Percentiles rank a stretch among this genome's conserved stretches.
Evolutionary conservation across 2,329 filamentous ascomycete genomes (phyloP).

Genomic region (Aspergillus jensenii): DNA sequence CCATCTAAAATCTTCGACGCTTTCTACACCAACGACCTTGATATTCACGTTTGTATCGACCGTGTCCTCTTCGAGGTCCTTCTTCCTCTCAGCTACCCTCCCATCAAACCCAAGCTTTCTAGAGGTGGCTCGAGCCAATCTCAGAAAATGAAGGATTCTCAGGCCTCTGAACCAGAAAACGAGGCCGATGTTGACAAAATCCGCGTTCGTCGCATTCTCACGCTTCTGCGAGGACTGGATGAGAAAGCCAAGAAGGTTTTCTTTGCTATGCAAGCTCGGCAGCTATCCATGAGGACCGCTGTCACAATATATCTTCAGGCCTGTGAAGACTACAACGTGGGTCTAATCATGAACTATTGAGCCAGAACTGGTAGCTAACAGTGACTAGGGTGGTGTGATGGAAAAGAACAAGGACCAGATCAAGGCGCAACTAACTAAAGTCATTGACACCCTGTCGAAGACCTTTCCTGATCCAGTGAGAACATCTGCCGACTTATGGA

Average conservation of each 20-base stretch:
- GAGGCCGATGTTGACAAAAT: constrained; percentile 58
- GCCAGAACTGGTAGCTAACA: background rate
- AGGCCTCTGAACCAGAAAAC: constrained; percentile 36
- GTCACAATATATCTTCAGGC: constrained; percentile 74
- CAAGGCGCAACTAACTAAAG: constrained; percentile 68
- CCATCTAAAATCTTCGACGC: constrained; percentile 83
- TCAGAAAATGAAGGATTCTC: constrained; percentile 53
- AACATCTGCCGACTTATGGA: constrained; percentile 75
- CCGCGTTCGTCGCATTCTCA: constrained; percentile 78
- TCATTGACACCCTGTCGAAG: constrained; percentile 70
- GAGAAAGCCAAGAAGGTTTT: constrained; percentile 79
- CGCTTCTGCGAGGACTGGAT: constrained; percentile 77
- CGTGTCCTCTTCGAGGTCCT: constrained; percentile 83
- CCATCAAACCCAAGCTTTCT: constrained; percentile 56
- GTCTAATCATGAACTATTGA: constrained; percentile 13
- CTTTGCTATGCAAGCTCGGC: constrained; percentile 78
- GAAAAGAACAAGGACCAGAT: constrained; percentile 64
- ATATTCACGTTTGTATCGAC: constrained; percentile 82
- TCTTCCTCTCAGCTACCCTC: constrained; percentile 85
- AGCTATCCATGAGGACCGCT: constrained; percentile 70
- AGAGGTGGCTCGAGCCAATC: constrained; percentile 51
- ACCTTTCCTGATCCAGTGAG: constrained; percentile 74
- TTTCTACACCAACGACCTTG: constrained; percentile 84
- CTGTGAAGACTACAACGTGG: constrained; percentile 81
- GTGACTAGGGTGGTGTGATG: constrained; percentile 67